These are phyloP conservation scores for Fragilaria crotonensis DNA, from an alignment of 108 stramenopile genomes.

Conservation along the genomic window DNA sequence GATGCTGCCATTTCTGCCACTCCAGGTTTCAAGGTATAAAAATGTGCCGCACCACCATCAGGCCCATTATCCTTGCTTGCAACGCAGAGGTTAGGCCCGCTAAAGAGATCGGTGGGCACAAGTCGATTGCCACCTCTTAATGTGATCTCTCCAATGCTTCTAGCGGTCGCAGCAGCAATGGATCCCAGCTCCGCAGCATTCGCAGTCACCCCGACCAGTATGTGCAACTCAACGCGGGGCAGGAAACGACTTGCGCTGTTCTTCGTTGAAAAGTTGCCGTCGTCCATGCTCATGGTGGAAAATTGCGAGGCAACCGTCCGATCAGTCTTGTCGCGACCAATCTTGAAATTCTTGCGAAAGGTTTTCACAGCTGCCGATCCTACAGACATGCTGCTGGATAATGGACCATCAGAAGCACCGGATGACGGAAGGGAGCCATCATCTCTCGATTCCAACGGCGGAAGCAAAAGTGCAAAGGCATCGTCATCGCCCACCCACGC, in stretches of 20 bases:
- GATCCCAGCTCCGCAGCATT: conserved; percentile 46
- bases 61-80: conserved; percentile 32
- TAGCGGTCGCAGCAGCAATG: conserved; percentile 43
- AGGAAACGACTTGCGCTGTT: neutral
- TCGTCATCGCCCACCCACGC: conserved; percentile 83
- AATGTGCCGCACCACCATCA: conserved; percentile 57
- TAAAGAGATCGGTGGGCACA: conserved; percentile 58
- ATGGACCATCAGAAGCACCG: neutral
- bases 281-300: neutral
- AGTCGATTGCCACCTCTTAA: conserved; percentile 64
- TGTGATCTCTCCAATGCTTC: conserved; percentile 46
- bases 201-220: conserved; percentile 37
- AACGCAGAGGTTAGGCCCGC: conserved; percentile 77
- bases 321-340: neutral
- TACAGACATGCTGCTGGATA: neutral
- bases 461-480: conserved; percentile 47
- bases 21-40: conserved; percentile 46
- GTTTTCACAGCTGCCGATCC: conserved; percentile 1
- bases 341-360: conserved; percentile 1
- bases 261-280: neutral
- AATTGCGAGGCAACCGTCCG: neutral
- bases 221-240: conserved; percentile 53
- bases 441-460: conserved; percentile 7
- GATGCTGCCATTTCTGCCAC: conserved; percentile 47
- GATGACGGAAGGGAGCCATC: neutral